Conservation (phyloP, 257 asterid genomes). For the Buddleja alternifolia region DNA sequence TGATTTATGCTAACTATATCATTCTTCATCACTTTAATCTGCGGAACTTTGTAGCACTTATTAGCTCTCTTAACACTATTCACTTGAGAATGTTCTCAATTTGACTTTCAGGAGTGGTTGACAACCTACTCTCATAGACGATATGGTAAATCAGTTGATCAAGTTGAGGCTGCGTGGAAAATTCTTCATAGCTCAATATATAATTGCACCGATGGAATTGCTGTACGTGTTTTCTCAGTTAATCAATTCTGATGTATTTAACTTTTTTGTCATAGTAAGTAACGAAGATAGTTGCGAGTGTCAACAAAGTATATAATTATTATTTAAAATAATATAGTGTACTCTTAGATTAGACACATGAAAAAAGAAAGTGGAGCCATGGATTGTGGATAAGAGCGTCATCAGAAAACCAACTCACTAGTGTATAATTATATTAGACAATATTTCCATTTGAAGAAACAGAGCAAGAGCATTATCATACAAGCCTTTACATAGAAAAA, state of each 20-base stretch:
- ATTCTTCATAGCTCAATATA: slow-evolving; percentile 81
- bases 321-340: too few species aligned
- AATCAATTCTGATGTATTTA: neutral
- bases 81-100: slow-evolving; percentile 20
- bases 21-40: neutral
- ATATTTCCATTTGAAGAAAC: too few species aligned
- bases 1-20: neutral
- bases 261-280: neutral
- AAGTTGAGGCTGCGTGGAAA: slow-evolving; percentile 85
- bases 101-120: slow-evolving; percentile 80
- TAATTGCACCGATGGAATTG: slow-evolving; percentile 94
- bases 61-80: slow-evolving; percentile 20
- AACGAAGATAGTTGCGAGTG: neutral
- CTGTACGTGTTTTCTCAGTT: slow-evolving; percentile 56
- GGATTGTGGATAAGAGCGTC: too few species aligned
- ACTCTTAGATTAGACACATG: too few species aligned
- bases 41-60: neutral
- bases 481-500: too few species aligned
- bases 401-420: too few species aligned
- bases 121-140: slow-evolving; percentile 76
- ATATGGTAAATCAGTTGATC: slow-evolving; percentile 69
- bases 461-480: too few species aligned
- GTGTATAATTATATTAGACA: too few species aligned
- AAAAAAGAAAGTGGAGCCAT: too few species aligned
- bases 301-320: neutral